Evolutionary conservation across 2,329 filamentous ascomycete species (phyloP).

Genomic region (Talaromyces atroroseus): DNA sequence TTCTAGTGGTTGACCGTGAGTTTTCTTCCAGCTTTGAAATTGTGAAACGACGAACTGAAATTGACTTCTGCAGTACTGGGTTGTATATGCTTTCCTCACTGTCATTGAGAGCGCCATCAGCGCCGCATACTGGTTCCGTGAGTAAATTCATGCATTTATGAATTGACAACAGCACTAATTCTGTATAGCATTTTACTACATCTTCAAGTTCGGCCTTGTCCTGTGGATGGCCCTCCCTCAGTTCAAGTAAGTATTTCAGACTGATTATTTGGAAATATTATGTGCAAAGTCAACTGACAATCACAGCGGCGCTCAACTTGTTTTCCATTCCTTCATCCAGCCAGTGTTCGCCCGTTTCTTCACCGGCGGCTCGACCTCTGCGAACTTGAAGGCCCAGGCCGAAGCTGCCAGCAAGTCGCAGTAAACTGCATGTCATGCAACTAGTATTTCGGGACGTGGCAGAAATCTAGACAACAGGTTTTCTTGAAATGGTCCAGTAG

Average conservation of each 20-base stretch:
- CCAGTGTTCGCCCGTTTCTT: slow-evolving; percentile 94
- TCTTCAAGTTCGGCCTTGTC: slow-evolving; percentile 97
- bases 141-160: slow-evolving; percentile 19
- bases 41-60: slow-evolving; percentile 12
- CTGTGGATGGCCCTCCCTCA: slow-evolving; percentile 96
- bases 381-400: slow-evolving; percentile 83
- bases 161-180: neutral
- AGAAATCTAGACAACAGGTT: slow-evolving; percentile 18
- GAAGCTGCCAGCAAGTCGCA: slow-evolving; percentile 61
- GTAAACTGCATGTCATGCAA: slow-evolving; percentile 4
- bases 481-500: neutral
- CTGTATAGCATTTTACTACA: slow-evolving; percentile 80
- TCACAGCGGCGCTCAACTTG: slow-evolving; percentile 79
- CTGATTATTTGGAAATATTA: slow-evolving; percentile 13
- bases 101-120: slow-evolving; percentile 62
- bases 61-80: slow-evolving; percentile 54
- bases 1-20: slow-evolving; percentile 56
- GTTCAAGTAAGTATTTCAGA: slow-evolving; percentile 74
- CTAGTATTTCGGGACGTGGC: slow-evolving; percentile 10
- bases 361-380: slow-evolving; percentile 66
- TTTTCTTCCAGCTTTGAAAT: slow-evolving; percentile 11
- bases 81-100: slow-evolving; percentile 60
- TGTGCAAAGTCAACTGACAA: slow-evolving; percentile 11
- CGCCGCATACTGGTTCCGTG: slow-evolving; percentile 65
- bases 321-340: slow-evolving; percentile 94